Percentiles rank a stretch among this genome's conserved stretches.
Evolutionary conservation across 768 basidiomycete genomes (phyloP).

Genomic region (Mycena alexandri): DNA sequence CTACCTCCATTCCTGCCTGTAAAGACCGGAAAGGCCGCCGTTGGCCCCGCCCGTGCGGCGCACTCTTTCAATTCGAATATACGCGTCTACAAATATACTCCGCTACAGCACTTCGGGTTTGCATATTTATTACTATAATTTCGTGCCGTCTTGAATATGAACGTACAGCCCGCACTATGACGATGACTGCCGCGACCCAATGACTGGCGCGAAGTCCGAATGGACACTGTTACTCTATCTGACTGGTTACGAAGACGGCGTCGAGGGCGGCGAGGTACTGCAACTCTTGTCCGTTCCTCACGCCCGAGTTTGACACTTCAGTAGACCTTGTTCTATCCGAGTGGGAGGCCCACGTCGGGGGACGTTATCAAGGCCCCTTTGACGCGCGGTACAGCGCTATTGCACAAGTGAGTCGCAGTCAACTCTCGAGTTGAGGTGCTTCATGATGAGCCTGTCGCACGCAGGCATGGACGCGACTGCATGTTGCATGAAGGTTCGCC

Average conservation of each 20-base stretch:
- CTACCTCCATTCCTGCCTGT: constrained; percentile 67
- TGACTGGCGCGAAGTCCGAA: constrained; percentile 74
- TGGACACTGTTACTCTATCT: constrained; percentile 85
- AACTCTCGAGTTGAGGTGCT: neutral
- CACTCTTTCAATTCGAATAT: constrained; percentile 82
- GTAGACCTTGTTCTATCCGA: constrained; percentile 80
- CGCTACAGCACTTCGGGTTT: constrained; percentile 74
- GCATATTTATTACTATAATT: constrained; percentile 19
- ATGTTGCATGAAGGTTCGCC: constrained; percentile 78
- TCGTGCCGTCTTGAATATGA: neutral
- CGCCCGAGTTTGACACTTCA: constrained; percentile 1
- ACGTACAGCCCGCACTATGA: constrained; percentile 73
- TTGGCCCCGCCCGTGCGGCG: constrained; percentile 50
- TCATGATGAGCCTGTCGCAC: too few species aligned
- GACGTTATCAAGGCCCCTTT: constrained; percentile 66
- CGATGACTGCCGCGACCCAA: constrained; percentile 71
- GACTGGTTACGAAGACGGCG: constrained; percentile 78
- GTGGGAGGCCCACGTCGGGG: constrained; percentile 61
- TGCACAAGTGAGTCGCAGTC: constrained; percentile 65
- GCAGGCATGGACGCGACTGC: constrained; percentile 82
- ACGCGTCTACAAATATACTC: constrained; percentile 76
- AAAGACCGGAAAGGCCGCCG: constrained; percentile 35
- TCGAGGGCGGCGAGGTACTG: constrained; percentile 76
- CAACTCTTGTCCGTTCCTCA: neutral
- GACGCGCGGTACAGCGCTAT: constrained; percentile 71